These are phyloP conservation scores for Wickerhamomyces hampshirensis DNA, from an alignment of 805 yeast species.

Conservation along the genomic window DNA sequence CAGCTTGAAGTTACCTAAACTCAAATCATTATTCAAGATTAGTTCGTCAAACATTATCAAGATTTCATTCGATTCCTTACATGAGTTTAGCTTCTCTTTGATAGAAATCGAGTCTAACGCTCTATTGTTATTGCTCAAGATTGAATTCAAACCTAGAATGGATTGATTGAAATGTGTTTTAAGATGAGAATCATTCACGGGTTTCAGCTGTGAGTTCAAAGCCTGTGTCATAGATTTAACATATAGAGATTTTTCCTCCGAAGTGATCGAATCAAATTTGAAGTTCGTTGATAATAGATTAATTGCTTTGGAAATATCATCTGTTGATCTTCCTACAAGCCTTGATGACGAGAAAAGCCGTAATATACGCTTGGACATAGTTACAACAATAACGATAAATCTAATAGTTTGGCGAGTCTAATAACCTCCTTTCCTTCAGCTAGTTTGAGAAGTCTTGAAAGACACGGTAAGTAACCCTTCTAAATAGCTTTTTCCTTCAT, in stretches of 20 bases:
- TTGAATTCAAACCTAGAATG: conserved; percentile 13
- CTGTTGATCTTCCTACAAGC: background rate
- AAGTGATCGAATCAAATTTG: conserved; percentile 6
- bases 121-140: conserved; percentile 1
- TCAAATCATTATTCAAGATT: conserved; percentile 6
- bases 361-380: background rate
- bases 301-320: conserved; percentile 1
- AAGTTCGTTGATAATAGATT: conserved; percentile 1
- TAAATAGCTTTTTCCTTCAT: too few species aligned
- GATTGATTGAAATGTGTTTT: conserved; percentile 15
- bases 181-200: conserved; percentile 1
- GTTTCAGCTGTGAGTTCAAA: conserved; percentile 13
- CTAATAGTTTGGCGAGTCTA: too few species aligned
- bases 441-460: too few species aligned
- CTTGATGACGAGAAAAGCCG: conserved; percentile 1
- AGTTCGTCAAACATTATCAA: conserved; percentile 13
- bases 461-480: too few species aligned
- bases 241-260: conserved; percentile 13
- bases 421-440: too few species aligned
- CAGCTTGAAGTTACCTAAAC: conserved; percentile 6
- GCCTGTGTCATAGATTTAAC: conserved; percentile 15
- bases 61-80: conserved; percentile 5
- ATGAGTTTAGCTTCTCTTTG: conserved; percentile 3
- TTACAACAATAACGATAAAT: background rate
- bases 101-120: conserved; percentile 5